Evolutionary conservation across 208 protist species (phyloP).

Genomic region (Crithidia acanthocephali): DNA sequence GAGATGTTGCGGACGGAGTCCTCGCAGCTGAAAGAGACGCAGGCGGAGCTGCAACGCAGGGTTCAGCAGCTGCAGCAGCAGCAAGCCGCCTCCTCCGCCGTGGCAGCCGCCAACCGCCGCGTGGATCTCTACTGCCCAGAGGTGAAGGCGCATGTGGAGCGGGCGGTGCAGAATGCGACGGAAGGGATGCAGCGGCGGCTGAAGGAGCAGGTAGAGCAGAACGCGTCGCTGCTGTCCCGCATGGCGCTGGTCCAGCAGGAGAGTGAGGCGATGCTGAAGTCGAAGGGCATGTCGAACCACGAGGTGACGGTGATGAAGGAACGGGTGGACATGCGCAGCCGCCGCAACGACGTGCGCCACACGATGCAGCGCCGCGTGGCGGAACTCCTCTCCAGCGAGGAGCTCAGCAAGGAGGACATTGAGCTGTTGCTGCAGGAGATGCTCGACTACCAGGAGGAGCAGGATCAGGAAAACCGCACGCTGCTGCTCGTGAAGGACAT

Average conservation of each 20-base stretch:
- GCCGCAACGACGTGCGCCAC: constrained; percentile 32
- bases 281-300: constrained; percentile 24
- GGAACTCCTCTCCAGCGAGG: constrained; percentile 40
- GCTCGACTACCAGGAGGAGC: constrained; percentile 76
- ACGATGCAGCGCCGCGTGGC: constrained; percentile 63
- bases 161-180: constrained; percentile 36
- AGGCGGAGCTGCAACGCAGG: constrained; percentile 8
- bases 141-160: constrained; percentile 43
- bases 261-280: constrained; percentile 38
- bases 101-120: neutral
- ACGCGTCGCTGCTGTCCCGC: constrained; percentile 43
- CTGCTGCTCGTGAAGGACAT: constrained; percentile 62
- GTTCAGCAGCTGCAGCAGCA: constrained; percentile 10
- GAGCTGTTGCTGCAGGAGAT: constrained; percentile 66
- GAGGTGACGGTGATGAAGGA: constrained; percentile 36
- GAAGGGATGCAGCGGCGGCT: constrained; percentile 46
- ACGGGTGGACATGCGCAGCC: constrained; percentile 34
- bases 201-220: constrained; percentile 46
- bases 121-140: constrained; percentile 31
- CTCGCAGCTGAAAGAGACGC: constrained; percentile 19
- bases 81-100: neutral
- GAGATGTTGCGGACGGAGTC: constrained; percentile 19
- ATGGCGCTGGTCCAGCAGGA: constrained; percentile 57
- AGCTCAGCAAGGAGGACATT: constrained; percentile 56
- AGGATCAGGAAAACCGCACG: constrained; percentile 55